Conservation (phyloP, 768 basidiomycete genomes). For the Leccinum fibrillosum region DNA sequence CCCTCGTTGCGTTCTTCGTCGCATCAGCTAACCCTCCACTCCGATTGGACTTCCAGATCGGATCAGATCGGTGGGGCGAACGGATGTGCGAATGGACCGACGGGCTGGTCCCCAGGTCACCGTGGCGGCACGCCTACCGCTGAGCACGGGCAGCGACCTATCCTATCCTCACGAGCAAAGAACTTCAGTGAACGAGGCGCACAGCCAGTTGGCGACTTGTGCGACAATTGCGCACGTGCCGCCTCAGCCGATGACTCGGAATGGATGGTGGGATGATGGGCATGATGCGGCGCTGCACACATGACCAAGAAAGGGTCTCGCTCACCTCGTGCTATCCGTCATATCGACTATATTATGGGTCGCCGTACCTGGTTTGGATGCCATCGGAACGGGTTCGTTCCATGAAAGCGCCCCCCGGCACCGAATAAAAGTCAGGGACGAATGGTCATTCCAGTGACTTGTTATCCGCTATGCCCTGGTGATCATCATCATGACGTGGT, state of each 20-base stretch:
- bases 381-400: not conserved
- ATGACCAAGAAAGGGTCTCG: not conserved
- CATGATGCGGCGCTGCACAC: not conserved
- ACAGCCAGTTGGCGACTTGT: not conserved
- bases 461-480: not conserved
- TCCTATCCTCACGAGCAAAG: too few relatives aligned
- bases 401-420: not conserved
- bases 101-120: not conserved
- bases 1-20: not conserved
- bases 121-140: not conserved
- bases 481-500: not conserved
- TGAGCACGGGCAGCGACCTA: too few relatives aligned
- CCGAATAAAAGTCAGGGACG: not conserved
- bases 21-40: not conserved
- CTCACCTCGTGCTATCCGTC: not conserved
- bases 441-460: not conserved
- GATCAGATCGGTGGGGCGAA: not conserved
- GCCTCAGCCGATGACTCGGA: not conserved
- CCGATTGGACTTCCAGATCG: not conserved
- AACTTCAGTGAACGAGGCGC: too few relatives aligned
- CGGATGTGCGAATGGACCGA: not conserved
- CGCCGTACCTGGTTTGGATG: not conserved
- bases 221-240: not conserved
- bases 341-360: not conserved
- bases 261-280: not conserved